Evolutionary conservation across 306 rosid genomes (phyloP).

Genomic region (Acacia acuminata): DNA sequence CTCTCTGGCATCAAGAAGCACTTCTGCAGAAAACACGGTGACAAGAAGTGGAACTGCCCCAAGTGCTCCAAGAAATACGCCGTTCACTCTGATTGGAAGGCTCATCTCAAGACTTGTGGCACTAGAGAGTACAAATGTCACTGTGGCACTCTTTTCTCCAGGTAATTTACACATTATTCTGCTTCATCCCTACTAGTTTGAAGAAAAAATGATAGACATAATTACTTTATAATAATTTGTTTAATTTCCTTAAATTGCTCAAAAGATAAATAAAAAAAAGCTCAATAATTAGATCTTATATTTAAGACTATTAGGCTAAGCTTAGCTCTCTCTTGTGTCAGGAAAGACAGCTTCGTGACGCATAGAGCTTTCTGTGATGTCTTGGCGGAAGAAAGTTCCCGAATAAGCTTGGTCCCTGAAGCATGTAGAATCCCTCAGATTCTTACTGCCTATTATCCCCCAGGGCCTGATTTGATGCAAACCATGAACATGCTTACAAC

Average conservation of each 20-base stretch:
- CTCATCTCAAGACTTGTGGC: not conserved
- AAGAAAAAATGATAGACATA: too few species aligned
- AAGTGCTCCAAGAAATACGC: slow-evolving; percentile 3
- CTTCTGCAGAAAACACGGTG: not conserved
- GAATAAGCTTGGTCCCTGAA: slow-evolving; percentile 43
- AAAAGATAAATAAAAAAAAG: too few species aligned
- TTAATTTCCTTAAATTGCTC: too few species aligned
- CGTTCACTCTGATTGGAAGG: slow-evolving; percentile 3
- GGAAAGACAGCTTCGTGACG: slow-evolving; percentile 91
- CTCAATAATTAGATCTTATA: too few species aligned
- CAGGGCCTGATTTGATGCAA: slow-evolving; percentile 42
- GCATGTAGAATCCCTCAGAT: slow-evolving; percentile 42
- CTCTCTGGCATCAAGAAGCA: not conserved
- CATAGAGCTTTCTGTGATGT: slow-evolving; percentile 91
- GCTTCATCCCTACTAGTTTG: not conserved
- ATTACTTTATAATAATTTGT: too few species aligned
- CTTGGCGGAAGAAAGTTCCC: slow-evolving; percentile 62
- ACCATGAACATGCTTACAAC: slow-evolving; percentile 53
- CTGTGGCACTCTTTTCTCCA: slow-evolving; percentile 63
- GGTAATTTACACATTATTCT: slow-evolving; percentile 33
- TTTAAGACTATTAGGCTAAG: too few species aligned
- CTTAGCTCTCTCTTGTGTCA: slow-evolving; percentile 22
- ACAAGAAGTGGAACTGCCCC: slow-evolving; percentile 1
- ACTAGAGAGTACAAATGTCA: not conserved
- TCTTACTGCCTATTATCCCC: slow-evolving; percentile 46